Evolutionary conservation across 768 basidiomycete genomes (phyloP).

Genomic region (Roridomyces roridus): DNA sequence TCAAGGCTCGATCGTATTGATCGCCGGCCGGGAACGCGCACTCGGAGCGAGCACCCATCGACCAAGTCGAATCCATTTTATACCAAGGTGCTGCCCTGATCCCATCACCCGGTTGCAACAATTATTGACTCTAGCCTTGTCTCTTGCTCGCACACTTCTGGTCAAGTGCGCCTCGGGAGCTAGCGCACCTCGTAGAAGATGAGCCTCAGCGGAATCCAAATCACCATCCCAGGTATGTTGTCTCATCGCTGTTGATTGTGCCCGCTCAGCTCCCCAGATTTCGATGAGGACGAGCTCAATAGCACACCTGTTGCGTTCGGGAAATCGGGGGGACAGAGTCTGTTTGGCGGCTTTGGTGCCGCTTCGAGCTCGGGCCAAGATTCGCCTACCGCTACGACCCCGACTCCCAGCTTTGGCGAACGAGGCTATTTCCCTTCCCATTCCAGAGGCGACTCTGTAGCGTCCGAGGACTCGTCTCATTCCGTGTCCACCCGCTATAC

Average conservation of each 20-base stretch:
- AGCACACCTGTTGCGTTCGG: slow-evolving; percentile 75
- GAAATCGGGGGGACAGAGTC: slow-evolving; percentile 50
- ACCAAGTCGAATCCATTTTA: no score
- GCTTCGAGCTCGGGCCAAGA: slow-evolving; percentile 56
- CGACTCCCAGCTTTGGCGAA: slow-evolving; percentile 50
- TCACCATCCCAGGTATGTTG: slow-evolving; percentile 64
- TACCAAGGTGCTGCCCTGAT: not conserved
- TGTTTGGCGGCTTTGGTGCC: slow-evolving; percentile 38
- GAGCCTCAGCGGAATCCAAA: slow-evolving; percentile 53
- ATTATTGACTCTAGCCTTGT: not conserved
- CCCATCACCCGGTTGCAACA: not conserved
- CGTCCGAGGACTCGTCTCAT: slow-evolving; percentile 77
- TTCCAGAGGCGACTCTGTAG: slow-evolving; percentile 75
- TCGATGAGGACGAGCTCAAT: slow-evolving; percentile 76
- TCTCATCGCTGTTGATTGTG: slow-evolving; percentile 15
- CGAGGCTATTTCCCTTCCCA: slow-evolving; percentile 71
- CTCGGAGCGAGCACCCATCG: no score
- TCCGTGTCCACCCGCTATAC: slow-evolving; percentile 62
- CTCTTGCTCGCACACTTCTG: slow-evolving; percentile 19
- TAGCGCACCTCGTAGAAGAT: slow-evolving; percentile 14
- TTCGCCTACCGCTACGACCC: slow-evolving; percentile 68
- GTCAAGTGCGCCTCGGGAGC: slow-evolving; percentile 19
- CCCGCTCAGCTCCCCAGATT: slow-evolving; percentile 51
- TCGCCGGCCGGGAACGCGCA: no score
- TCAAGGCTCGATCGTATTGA: no score